These are phyloP conservation scores for Amyloporia xantha DNA, from an alignment of 768 basidiomycete genomes.

Conservation along the genomic window DNA sequence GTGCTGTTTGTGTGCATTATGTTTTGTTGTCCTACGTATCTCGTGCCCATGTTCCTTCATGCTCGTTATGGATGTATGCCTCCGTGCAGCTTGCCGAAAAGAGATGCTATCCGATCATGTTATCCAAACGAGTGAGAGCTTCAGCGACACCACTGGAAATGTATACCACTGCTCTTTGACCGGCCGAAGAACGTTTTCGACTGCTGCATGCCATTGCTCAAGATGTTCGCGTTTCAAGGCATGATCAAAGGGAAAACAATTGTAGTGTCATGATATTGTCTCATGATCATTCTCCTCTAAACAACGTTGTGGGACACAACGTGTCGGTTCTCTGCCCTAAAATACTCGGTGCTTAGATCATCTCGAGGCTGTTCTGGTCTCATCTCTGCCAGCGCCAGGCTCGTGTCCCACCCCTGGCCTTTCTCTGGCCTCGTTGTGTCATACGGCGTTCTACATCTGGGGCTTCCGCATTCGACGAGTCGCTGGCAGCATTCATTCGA, in stretches of 20 bases:
- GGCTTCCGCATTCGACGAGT: background rate
- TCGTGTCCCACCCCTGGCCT: background rate
- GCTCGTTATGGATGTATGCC: constrained; percentile 26
- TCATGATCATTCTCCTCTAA: too few relatives aligned
- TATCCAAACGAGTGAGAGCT: background rate
- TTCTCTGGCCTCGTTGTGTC: background rate
- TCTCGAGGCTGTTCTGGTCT: background rate
- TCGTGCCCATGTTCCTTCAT: constrained; percentile 21
- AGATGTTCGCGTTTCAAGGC: background rate
- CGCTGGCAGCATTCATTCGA: background rate
- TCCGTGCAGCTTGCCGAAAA: constrained; percentile 18
- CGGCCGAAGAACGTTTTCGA: too few relatives aligned
- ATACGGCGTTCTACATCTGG: background rate
- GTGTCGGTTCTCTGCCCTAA: background rate
- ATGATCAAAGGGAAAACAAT: background rate
- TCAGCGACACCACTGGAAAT: too few relatives aligned
- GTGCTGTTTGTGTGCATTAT: constrained; percentile 20
- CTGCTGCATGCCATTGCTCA: too few relatives aligned
- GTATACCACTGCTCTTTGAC: too few relatives aligned
- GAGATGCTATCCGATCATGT: constrained; percentile 6
- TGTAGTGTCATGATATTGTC: too few relatives aligned
- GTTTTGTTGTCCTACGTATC: constrained; percentile 22
- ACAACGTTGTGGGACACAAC: background rate
- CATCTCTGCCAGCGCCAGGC: background rate
- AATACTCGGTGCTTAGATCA: background rate